Conservation (phyloP, 1,284 basidiomycete species). For the Somion occarium region DNA sequence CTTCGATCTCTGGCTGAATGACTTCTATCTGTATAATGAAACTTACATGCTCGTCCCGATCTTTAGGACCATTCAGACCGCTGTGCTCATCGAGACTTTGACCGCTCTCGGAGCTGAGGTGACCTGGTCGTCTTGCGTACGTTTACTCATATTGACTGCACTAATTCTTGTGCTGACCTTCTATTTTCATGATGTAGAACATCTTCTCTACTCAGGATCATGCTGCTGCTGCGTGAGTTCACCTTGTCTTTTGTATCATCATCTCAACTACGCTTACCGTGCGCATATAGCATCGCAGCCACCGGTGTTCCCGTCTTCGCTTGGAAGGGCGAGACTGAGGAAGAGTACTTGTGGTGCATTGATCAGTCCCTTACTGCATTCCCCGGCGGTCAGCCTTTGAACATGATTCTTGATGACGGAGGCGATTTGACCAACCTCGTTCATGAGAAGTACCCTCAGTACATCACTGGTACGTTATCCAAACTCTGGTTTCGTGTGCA, state of each 20-base stretch:
- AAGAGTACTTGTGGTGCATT: slow-evolving; percentile 98
- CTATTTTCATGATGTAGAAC: slow-evolving; percentile 57
- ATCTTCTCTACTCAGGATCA: slow-evolving; percentile 99
- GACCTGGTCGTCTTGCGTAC: slow-evolving; percentile 96
- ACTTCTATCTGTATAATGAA: slow-evolving; percentile 6
- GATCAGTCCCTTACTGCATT: slow-evolving; percentile 92
- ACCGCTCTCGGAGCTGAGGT: slow-evolving; percentile 95
- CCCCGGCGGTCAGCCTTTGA: slow-evolving; percentile 76
- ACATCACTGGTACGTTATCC: slow-evolving; percentile 57
- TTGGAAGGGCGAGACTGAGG: slow-evolving; percentile 99
- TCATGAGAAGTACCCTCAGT: slow-evolving; percentile 95
- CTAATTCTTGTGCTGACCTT: not conserved
- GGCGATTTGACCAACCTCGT: slow-evolving; percentile 95
- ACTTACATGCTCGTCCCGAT: slow-evolving; percentile 7
- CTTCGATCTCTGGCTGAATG: not conserved
- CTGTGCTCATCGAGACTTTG: slow-evolving; percentile 95
- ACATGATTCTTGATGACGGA: slow-evolving; percentile 99
- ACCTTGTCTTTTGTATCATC: not conserved
- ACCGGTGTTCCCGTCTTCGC: slow-evolving; percentile 98
- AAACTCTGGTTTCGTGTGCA: no score
- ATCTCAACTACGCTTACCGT: not conserved
- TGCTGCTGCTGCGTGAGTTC: slow-evolving; percentile 89
- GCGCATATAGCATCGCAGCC: slow-evolving; percentile 74
- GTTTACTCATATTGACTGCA: slow-evolving; percentile 25
- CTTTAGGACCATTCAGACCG: slow-evolving; percentile 92